phyloP scores from a whole-genome alignment of 371 early-diverging fungal species.

The Mortierella sp. region DNA sequence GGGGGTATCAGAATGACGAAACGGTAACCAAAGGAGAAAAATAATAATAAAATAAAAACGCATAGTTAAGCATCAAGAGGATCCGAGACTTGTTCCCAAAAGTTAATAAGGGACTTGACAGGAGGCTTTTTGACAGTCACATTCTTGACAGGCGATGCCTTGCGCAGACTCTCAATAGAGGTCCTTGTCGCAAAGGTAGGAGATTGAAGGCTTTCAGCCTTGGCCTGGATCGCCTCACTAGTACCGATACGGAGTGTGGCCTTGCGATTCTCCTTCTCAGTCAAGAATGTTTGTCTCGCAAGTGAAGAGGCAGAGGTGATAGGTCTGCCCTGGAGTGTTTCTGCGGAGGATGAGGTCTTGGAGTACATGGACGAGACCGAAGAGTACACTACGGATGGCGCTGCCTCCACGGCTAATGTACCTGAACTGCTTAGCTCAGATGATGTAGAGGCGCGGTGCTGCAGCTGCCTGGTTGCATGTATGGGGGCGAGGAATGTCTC shows the following conservation, averaged over 20 bases:
- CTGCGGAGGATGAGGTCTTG: conserved; percentile 15
- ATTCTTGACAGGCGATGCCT: conserved; percentile 1
- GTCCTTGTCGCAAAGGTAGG: conserved; percentile 12
- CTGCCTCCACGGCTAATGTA: conserved; percentile 5
- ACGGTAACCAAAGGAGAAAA: neutral
- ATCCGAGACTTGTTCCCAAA: conserved; percentile 52
- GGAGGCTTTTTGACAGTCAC: conserved; percentile 39
- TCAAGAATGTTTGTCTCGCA: conserved; percentile 24
- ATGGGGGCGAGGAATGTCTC: conserved; percentile 14
- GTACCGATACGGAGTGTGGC: conserved; percentile 36
- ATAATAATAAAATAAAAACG: neutral
- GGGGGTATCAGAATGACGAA: neutral
- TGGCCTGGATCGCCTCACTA: conserved; percentile 32
- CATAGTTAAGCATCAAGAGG: conserved; percentile 25
- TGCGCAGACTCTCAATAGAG: conserved; percentile 21
- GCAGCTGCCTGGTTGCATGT: conserved; percentile 1
- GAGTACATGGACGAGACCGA: conserved; percentile 26
- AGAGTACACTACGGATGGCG: neutral
- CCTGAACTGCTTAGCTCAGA: conserved; percentile 29
- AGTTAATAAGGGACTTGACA: conserved; percentile 48
- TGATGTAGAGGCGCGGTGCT: conserved; percentile 12
- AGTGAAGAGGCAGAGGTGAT: conserved; percentile 3
- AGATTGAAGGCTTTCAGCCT: conserved; percentile 30
- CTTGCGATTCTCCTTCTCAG: conserved; percentile 39
- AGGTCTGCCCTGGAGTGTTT: conserved; percentile 3